Evolutionary conservation across 2,329 filamentous ascomycete genomes (phyloP), one percentile per base, ranked within the genome.

Genomic region (Biscogniauxia sp.): DNA sequence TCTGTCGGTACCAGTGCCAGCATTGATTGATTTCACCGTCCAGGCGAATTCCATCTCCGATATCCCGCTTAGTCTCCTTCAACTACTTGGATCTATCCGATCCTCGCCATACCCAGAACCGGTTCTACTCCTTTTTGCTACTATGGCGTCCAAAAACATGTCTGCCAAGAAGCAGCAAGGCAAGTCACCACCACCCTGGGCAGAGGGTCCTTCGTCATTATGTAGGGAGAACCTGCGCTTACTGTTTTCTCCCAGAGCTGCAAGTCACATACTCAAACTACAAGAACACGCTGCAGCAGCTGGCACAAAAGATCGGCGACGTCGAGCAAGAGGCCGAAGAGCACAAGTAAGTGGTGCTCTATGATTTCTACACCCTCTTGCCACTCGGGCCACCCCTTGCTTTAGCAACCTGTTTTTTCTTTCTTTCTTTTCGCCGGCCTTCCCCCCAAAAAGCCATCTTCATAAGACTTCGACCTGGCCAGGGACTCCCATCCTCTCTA

Each of bases 241-340:
- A 73, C 61, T 13, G 23, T 23, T 56, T 13, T 56, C 41, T 58
- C 11, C 37, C 53, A 95, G 91, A 95, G 74, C 85, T 95, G 67
- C 91, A 95, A 78, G 79, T 83, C 55, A 90, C 91, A 69, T 95
- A 95, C 75, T 85, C 85, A 67, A 92, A 88, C 77, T 94, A 87
- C 78, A 90, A 90, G 74, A 88, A 85, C 69, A 88, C 83, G 3
- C 85, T 99, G 61, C 94, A 98, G 78, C 91, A 95, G 73, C 88
- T 99, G 71, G 95, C 95, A 28, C 89, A 93, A 73, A 98, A 97
- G 77, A 97, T 99, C 69, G 95, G 95, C 50, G 93, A 98, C 73
- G 93, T 99, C 59, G 95, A 99, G 79, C 92, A 97, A 75, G 95
- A 98, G 76, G 89, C 91, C 20, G 95, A 99, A 77, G 95, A 99